phyloP scores from a whole-genome alignment of 2,329 filamentous ascomycete species.

The Ceratocystiopsis sp. region DNA sequence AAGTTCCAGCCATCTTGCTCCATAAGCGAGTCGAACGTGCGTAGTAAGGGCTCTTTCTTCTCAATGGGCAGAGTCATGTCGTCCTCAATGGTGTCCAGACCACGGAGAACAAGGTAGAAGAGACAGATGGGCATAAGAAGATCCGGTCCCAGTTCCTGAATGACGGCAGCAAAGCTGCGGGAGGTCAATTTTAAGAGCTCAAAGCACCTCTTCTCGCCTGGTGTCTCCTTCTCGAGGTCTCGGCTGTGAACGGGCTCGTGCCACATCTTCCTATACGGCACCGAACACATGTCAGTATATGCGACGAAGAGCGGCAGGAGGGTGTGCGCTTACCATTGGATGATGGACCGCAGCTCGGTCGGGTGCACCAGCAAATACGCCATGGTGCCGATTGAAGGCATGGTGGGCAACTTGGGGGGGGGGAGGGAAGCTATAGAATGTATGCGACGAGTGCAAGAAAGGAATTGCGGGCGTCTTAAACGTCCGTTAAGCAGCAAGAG shows the following conservation, averaged over 20 bases:
- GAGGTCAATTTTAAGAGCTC: conserved; percentile 73
- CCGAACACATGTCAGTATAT: not conserved
- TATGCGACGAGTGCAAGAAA: not conserved
- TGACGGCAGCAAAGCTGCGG: conserved; percentile 83
- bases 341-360: conserved; percentile 59
- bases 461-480: too few relatives aligned
- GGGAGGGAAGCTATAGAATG: not conserved
- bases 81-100: conserved; percentile 95
- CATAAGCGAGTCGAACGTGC: conserved; percentile 64
- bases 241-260: conserved; percentile 85
- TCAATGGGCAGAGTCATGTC: conserved; percentile 80
- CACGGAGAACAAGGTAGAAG: conserved; percentile 86
- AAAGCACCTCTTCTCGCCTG: conserved; percentile 68
- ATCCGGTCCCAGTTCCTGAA: conserved; percentile 89
- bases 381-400: conserved; percentile 35
- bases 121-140: conserved; percentile 71
- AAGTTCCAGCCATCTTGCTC: conserved; percentile 84
- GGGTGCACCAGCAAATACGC: conserved; percentile 64
- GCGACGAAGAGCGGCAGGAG: not conserved
- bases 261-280: conserved; percentile 68
- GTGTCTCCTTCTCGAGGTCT: conserved; percentile 56
- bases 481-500: too few relatives aligned
- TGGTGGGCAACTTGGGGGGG: conserved; percentile 19
- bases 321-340: conserved; percentile 56
- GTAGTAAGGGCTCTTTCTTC: conserved; percentile 72